phyloP scores from a whole-genome alignment of 2,329 filamentous ascomycete genomes.

The Arthrobotrys sinensis region DNA sequence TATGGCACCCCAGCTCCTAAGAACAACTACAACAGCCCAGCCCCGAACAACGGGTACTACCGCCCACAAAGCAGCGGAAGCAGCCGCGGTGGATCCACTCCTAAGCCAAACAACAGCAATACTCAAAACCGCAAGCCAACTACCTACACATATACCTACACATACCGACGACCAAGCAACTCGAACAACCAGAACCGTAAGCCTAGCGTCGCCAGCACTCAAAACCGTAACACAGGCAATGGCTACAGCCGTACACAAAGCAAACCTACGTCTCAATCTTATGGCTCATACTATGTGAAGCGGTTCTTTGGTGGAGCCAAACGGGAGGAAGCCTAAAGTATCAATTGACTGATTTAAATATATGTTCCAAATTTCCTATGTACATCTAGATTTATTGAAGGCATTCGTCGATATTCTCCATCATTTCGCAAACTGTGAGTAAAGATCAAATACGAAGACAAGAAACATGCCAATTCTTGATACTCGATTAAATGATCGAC shows the following conservation, averaged over 20 bases:
- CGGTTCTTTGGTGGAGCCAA: neutral
- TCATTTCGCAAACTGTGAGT: no score
- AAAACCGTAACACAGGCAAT: neutral
- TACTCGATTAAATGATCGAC: no score
- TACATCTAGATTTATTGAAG: conserved; percentile 4
- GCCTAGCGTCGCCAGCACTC: neutral
- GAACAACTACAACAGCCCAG: neutral
- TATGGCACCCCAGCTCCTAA: neutral
- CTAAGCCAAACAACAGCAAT: conserved; percentile 11
- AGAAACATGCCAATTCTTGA: no score
- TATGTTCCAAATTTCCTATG: conserved; percentile 12
- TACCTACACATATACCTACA: conserved; percentile 12
- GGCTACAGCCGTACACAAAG: neutral
- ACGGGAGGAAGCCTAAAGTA: neutral
- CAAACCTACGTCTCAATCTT: neutral
- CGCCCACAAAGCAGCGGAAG: conserved; percentile 19
- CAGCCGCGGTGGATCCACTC: neutral
- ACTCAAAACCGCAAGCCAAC: conserved; percentile 14
- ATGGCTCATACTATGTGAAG: conserved; percentile 2
- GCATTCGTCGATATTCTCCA: neutral
- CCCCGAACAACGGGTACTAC: conserved; percentile 22
- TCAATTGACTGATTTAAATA: neutral
- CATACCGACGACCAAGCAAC: conserved; percentile 13
- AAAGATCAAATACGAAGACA: no score
- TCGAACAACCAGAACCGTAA: conserved; percentile 10